A percentile compares a stretch with the other conserved stretches of the same genome.
phyloP scores from a whole-genome alignment of 306 rosid genomes.

The Vigna unguiculata region DNA sequence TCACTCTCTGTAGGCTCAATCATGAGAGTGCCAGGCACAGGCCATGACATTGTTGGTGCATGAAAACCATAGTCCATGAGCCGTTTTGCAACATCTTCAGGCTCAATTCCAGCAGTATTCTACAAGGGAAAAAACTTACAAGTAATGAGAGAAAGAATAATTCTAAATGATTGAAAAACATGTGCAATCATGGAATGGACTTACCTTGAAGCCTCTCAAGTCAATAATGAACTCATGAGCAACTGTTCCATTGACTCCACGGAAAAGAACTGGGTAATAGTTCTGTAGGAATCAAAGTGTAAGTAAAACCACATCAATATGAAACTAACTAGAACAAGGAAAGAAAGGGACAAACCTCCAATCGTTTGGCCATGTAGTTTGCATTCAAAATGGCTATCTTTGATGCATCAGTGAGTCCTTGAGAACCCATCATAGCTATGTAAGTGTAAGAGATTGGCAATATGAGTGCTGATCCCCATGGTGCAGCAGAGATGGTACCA shows the following conservation, averaged over 20 bases:
- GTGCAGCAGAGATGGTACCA: constrained; percentile 97
- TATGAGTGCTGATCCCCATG: constrained; percentile 99
- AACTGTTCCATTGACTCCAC: constrained; percentile 96
- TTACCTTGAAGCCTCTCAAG: constrained; percentile 96
- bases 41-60: constrained; percentile 99
- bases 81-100: constrained; percentile 98
- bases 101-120: constrained; percentile 92
- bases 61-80: constrained; percentile 98
- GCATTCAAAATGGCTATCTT: constrained; percentile 97
- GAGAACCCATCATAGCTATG: constrained; percentile 99
- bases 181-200: constrained; percentile 27
- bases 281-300: constrained; percentile 56
- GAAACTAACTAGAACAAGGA: constrained; percentile 5
- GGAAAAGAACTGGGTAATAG: constrained; percentile 89
- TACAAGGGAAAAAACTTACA: constrained; percentile 47
- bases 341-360: constrained; percentile 72
- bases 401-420: constrained; percentile 95
- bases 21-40: constrained; percentile 99
- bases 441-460: constrained; percentile 97
- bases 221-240: constrained; percentile 97
- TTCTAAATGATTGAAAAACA: background rate
- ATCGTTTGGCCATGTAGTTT: constrained; percentile 96
- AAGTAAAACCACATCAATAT: constrained; percentile 11
- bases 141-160: constrained; percentile 38
- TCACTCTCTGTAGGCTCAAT: constrained; percentile 99